These are phyloP conservation scores for Syzygium aqueum DNA, from an alignment of 345 rosid genomes.

Conservation along the genomic window DNA sequence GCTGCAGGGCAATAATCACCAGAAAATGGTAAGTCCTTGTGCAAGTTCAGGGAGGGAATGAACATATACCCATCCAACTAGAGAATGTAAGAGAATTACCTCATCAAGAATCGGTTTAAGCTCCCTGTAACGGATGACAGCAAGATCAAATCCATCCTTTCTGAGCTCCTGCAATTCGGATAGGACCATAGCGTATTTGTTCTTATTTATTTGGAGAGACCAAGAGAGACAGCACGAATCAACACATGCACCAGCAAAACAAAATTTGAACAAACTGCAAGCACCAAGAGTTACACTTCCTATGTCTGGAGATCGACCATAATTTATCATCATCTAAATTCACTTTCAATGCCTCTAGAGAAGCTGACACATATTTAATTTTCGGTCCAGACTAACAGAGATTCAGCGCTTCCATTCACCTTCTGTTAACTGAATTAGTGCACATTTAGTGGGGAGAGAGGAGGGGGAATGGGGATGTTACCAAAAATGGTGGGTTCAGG, in stretches of 20 bases:
- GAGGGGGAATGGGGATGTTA: not conserved
- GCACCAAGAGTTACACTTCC: not conserved
- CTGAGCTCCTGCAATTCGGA: constrained; percentile 59
- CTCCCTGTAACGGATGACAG: constrained; percentile 74
- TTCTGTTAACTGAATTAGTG: not conserved
- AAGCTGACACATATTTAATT: not conserved
- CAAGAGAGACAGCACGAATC: not conserved
- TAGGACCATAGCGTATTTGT: not conserved
- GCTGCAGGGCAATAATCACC: constrained; percentile 15
- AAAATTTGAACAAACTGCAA: not conserved
- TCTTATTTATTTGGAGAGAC: not conserved
- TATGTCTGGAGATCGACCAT: not conserved
- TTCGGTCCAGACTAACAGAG: not conserved
- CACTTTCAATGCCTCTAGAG: not conserved
- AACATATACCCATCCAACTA: not conserved
- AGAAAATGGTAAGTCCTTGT: not conserved
- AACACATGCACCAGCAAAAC: not conserved
- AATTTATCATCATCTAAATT: not conserved
- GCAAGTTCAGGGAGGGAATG: not conserved
- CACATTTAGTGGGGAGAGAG: not conserved
- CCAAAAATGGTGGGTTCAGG: not conserved
- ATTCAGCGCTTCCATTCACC: not conserved
- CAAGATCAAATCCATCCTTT: constrained; percentile 94
- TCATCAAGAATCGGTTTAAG: constrained; percentile 93
- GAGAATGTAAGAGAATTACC: constrained; percentile 25